Conservation (phyloP, 1,139 yeast species). For the Pichia sp. region DNA sequence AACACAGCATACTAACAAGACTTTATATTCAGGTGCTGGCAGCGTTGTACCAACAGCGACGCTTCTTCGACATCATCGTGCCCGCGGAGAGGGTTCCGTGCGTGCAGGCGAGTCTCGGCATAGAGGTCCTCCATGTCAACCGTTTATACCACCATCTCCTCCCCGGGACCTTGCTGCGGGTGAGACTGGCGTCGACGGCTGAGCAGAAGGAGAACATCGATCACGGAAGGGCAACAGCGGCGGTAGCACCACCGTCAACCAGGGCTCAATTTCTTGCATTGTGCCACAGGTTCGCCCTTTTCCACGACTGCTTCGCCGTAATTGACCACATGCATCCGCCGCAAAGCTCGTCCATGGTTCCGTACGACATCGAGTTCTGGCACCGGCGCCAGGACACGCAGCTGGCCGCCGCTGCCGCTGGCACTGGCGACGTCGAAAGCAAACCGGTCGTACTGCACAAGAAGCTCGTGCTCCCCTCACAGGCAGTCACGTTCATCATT, state of each 20-base stretch:
- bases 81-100: not conserved
- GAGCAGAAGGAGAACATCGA: not conserved
- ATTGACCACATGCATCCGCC: not conserved
- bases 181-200: not conserved
- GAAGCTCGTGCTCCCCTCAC: conserved; percentile 3
- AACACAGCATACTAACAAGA: too few species aligned
- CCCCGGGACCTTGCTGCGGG: conserved; percentile 1
- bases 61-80: not conserved
- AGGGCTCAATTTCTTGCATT: not conserved
- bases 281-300: not conserved
- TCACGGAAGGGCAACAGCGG: too few species aligned
- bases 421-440: not conserved
- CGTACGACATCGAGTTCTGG: not conserved
- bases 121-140: not conserved
- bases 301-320: not conserved
- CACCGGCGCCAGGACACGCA: not conserved
- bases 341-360: not conserved
- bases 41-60: not conserved
- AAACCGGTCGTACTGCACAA: not conserved
- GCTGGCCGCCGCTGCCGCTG: too few species aligned
- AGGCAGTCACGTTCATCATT: conserved; percentile 6
- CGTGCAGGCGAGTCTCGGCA: not conserved
- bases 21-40: too few species aligned
- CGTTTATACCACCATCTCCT: conserved; percentile 5
- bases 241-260: too few species aligned